Conservation (phyloP, 805 yeast species). For the Wickerhamomyces subpelliculosus region DNA sequence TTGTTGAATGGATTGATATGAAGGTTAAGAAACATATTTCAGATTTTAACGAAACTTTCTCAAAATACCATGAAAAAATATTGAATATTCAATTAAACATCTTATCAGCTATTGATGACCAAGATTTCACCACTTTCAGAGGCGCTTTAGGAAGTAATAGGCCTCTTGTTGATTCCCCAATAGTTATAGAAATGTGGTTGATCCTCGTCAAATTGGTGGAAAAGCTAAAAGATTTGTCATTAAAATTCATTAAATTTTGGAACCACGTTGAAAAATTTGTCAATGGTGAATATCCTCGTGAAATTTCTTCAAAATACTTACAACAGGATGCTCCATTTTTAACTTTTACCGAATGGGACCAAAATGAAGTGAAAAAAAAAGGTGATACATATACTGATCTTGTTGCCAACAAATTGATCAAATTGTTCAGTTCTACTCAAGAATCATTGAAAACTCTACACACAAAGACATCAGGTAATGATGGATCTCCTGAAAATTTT, state of each 20-base stretch:
- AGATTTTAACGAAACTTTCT: constrained; percentile 34
- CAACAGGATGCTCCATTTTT: constrained; percentile 31
- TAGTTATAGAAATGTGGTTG: constrained; percentile 56
- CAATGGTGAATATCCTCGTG: constrained; percentile 37
- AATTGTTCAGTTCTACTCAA: constrained; percentile 28
- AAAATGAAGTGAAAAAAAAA: constrained; percentile 30
- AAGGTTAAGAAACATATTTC: constrained; percentile 36
- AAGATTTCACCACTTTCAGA: constrained; percentile 25
- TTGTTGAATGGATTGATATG: constrained; percentile 51
- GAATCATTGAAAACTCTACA: constrained; percentile 10
- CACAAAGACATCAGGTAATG: constrained; percentile 13
- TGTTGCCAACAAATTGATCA: constrained; percentile 23
- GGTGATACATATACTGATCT: constrained; percentile 32
- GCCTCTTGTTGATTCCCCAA: constrained; percentile 43
- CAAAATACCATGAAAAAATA: constrained; percentile 33
- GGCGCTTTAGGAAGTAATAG: constrained; percentile 11
- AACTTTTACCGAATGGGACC: constrained; percentile 36
- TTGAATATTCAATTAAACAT: constrained; percentile 33
- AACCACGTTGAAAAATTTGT: constrained; percentile 47
- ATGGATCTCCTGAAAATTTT: constrained; percentile 28
- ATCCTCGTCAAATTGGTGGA: constrained; percentile 34
- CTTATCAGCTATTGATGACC: constrained; percentile 28
- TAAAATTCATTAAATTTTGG: constrained; percentile 45
- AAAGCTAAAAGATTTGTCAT: constrained; percentile 31
- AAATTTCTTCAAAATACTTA: constrained; percentile 22